Evolutionary conservation across 495 filamentous ascomycete species (phyloP).

Genomic region (Aspergillus nidulans): DNA sequence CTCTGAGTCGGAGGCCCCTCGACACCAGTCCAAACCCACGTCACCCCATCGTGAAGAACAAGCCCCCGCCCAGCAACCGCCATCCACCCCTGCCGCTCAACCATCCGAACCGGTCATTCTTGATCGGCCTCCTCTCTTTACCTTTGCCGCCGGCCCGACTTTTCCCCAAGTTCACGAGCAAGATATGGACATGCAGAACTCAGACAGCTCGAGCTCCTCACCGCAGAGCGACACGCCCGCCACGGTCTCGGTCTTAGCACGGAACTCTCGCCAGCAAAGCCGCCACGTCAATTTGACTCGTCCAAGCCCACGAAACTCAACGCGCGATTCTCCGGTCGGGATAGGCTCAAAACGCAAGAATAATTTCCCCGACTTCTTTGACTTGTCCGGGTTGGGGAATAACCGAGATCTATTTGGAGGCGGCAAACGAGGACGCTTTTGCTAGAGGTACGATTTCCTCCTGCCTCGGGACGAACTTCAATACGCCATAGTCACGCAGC

Average conservation of each 20-base stretch:
- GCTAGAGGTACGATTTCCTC: slow-evolving; percentile 44
- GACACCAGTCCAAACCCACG: slow-evolving; percentile 33
- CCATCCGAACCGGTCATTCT: slow-evolving; percentile 24
- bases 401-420: slow-evolving; percentile 63
- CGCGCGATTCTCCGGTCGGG: slow-evolving; percentile 43
- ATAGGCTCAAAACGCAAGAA: slow-evolving; percentile 74
- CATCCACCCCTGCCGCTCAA: slow-evolving; percentile 20
- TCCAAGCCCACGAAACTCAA: slow-evolving; percentile 38
- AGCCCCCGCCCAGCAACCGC: slow-evolving; percentile 26
- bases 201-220: slow-evolving; percentile 32
- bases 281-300: slow-evolving; percentile 44
- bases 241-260: slow-evolving; percentile 49
- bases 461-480: slow-evolving; percentile 31
- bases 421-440: slow-evolving; percentile 68
- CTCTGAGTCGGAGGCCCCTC: slow-evolving; percentile 29
- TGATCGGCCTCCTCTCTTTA: slow-evolving; percentile 51
- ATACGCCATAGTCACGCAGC: slow-evolving; percentile 38
- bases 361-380: slow-evolving; percentile 76
- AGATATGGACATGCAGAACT: slow-evolving; percentile 59
- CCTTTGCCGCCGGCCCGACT: slow-evolving; percentile 60
- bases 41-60: slow-evolving; percentile 46
- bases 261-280: slow-evolving; percentile 46
- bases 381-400: slow-evolving; percentile 60
- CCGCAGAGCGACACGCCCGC: slow-evolving; percentile 38
- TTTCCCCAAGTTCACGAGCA: slow-evolving; percentile 57